Evolutionary conservation across 2,329 filamentous ascomycete genomes (phyloP).

Genomic region (Aspergillus japonicus): DNA sequence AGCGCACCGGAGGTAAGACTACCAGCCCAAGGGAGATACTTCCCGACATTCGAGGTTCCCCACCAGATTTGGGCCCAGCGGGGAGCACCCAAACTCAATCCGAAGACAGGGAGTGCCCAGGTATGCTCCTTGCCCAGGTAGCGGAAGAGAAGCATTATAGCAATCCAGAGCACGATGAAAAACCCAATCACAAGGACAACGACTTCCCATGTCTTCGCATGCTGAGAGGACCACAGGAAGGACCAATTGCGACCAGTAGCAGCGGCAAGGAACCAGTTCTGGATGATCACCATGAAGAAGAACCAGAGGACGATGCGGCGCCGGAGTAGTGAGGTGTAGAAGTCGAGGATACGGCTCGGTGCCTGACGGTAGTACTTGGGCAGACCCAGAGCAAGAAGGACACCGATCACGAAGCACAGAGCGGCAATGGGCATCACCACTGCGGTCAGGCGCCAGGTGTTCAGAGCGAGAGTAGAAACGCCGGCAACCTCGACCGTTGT

Average conservation of each 20-base stretch:
- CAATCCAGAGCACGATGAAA: background rate
- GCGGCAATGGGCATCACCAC: slow-evolving; percentile 5
- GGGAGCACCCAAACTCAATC: slow-evolving; percentile 1
- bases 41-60: slow-evolving; percentile 4
- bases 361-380: slow-evolving; percentile 6
- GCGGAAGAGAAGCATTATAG: background rate
- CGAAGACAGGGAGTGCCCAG: slow-evolving; percentile 5
- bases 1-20: background rate
- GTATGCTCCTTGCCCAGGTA: slow-evolving; percentile 3
- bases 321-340: slow-evolving; percentile 3
- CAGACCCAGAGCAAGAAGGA: slow-evolving; percentile 2
- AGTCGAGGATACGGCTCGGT: slow-evolving; percentile 4
- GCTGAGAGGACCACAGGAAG: slow-evolving; percentile 5
- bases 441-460: slow-evolving; percentile 1
- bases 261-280: slow-evolving; percentile 6
- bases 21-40: slow-evolving; percentile 3
- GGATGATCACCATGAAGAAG: slow-evolving; percentile 7
- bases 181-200: background rate
- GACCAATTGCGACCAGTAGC: slow-evolving; percentile 4
- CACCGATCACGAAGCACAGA: background rate
- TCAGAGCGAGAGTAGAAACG: background rate
- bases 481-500: slow-evolving; percentile 25
- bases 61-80: slow-evolving; percentile 5
- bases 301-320: slow-evolving; percentile 8
- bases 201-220: slow-evolving; percentile 1